Evolutionary conservation across 139 green algal genomes (phyloP), one percentile per base, ranked within the genome.

Genomic region (Tetradesmus obliquus): DNA sequence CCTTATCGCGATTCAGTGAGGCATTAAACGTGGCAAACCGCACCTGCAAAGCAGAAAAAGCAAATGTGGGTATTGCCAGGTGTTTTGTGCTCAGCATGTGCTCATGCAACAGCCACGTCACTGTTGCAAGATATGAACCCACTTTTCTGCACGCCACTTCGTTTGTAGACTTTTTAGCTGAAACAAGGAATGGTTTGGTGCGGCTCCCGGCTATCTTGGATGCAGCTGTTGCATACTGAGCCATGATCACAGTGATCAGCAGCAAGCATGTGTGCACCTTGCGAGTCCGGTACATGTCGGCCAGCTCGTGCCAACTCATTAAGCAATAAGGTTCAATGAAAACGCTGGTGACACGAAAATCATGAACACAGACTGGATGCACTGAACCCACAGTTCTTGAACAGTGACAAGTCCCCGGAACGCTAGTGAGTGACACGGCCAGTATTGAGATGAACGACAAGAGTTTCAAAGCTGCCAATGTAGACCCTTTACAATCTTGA

Each of bases 21-120:
- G 81, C 76, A 45, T 92, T 92, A 58, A 76, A 92, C 12, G 88
- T 92, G 3, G 79, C 55, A 82, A 92, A 87, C 5, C 88, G 88
- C 22, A 92, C 88, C 88, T 90, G 86, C 45, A 71, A 19, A 6
- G 13, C 32, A 55, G 79, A 57, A 45, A 45, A 45, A 45, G 32
- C 32, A 45, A 45, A 79, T 45, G 32, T 45, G 32, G 32, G 32
- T 45, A 45, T 45, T 45, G 32, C 32, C 32, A 45, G 32, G 32
- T 45, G 60, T 13, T 19, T 72, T 13, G 12, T 72, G 60, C 12
- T 10, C 60, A 72, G 60, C 66, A 76, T 19, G 15, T 24, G 66
- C 66, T 6, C 17, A 24, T 24, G n/a, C 66, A 76, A 76, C 8
- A 76, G 2, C 15, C 66, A 76, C 17, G 2, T 19, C 66, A 76